These are phyloP conservation scores for Hortaea sp. DNA, from an alignment of 2,329 filamentous ascomycete species.

Conservation along the genomic window DNA sequence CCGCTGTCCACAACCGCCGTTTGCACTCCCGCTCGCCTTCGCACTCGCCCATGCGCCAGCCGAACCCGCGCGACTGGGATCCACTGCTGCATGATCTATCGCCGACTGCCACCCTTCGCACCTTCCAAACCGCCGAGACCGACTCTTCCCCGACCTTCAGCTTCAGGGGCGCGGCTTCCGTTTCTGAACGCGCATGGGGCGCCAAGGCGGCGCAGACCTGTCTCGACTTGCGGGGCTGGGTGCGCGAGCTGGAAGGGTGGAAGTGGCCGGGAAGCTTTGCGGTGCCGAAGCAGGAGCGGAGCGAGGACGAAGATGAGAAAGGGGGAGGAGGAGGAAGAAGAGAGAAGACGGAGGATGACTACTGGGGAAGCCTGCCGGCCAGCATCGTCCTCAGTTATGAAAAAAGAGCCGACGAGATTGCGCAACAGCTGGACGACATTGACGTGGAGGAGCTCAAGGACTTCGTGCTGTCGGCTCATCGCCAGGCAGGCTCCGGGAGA, in stretches of 20 bases:
- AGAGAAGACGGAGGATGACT: constrained; percentile 31
- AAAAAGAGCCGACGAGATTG: constrained; percentile 63
- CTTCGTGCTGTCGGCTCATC: constrained; percentile 74
- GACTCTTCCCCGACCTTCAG: constrained; percentile 39
- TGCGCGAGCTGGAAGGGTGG: constrained; percentile 59
- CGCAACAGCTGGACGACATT: constrained; percentile 55
- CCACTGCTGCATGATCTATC: constrained; percentile 50
- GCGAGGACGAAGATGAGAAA: constrained; percentile 5
- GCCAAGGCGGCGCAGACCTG: constrained; percentile 60
- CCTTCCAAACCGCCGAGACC: constrained; percentile 40
- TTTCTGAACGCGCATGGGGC: constrained; percentile 60
- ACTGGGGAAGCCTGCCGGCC: constrained; percentile 62
- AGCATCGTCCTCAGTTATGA: constrained; percentile 60
- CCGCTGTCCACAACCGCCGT: constrained; percentile 6
- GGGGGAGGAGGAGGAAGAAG: constrained; percentile 1
- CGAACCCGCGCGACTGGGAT: constrained; percentile 18
- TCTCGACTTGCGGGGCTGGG: constrained; percentile 62
- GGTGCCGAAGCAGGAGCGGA: constrained; percentile 23
- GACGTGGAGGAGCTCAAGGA: constrained; percentile 81
- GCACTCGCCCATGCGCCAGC: constrained; percentile 18
- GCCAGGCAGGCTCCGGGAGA: constrained; percentile 40
- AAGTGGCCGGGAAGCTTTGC: constrained; percentile 45
- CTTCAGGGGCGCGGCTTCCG: constrained; percentile 49
- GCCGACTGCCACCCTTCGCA: constrained; percentile 51
- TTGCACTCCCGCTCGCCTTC: constrained; percentile 18